phyloP scores from a whole-genome alignment of 164 flowering plant genomes.

The Sextonia rubra region DNA sequence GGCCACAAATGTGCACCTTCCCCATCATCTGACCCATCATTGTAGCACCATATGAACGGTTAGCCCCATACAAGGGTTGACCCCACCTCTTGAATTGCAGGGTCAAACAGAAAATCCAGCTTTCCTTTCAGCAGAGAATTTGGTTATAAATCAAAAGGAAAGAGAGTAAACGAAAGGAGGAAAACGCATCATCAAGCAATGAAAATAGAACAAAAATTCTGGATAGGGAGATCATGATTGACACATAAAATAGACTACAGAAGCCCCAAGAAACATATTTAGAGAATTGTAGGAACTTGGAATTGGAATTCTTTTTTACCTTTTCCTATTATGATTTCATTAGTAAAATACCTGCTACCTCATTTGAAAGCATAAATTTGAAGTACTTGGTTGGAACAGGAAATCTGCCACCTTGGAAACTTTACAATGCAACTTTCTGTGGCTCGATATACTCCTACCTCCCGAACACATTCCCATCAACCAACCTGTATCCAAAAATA shows the following conservation, averaged over 20 bases:
- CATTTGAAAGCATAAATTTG: neutral
- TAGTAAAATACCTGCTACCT: neutral
- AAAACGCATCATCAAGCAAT: neutral
- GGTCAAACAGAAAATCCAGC: too few species aligned
- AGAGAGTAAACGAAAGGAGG: too few species aligned
- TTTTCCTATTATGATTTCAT: neutral
- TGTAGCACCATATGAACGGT: too few species aligned
- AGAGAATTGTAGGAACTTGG: neutral
- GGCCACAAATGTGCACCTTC: too few species aligned
- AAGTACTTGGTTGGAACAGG: neutral
- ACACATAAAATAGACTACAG: neutral
- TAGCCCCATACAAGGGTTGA: too few species aligned
- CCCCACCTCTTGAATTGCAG: too few species aligned
- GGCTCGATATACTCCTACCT: neutral
- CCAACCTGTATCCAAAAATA: neutral
- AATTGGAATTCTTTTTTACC: neutral
- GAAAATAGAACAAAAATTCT: neutral
- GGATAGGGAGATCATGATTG: neutral
- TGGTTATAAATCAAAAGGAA: too few species aligned
- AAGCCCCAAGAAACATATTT: neutral
- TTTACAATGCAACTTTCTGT: neutral
- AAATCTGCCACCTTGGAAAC: neutral
- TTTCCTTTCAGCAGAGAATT: too few species aligned
- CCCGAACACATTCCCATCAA: neutral
- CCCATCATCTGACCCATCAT: too few species aligned